Conservation (phyloP, 169 alveolate species). For the Cryptosporidium baileyi region DNA sequence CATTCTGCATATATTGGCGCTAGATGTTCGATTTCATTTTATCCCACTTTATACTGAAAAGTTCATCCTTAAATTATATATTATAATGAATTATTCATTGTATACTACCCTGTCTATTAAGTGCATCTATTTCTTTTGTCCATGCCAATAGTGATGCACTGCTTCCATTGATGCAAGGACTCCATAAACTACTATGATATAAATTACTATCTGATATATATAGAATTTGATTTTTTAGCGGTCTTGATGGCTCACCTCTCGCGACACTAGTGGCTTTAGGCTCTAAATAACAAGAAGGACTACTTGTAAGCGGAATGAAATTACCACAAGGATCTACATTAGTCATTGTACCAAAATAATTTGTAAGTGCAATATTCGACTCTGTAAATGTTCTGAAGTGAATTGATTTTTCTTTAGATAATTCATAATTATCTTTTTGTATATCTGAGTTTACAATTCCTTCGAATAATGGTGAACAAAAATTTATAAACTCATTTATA, state of each 20-base stretch:
- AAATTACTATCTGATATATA: constrained; percentile 19
- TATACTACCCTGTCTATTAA: neutral
- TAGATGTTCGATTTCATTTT: too few species aligned
- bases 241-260: constrained; percentile 19
- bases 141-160: neutral
- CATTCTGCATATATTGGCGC: constrained; percentile 31
- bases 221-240: neutral
- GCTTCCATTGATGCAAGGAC: constrained; percentile 4
- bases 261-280: constrained; percentile 20
- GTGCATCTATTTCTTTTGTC: neutral
- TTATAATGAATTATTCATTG: neutral
- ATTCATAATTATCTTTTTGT: neutral
- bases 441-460: neutral
- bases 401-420: neutral
- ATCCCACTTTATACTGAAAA: too few species aligned
- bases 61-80: neutral
- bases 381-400: constrained; percentile 13
- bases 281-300: constrained; percentile 2
- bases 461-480: constrained; percentile 15
- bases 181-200: constrained; percentile 56
- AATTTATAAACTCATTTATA: constrained; percentile 20
- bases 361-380: constrained; percentile 33
- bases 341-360: constrained; percentile 36
- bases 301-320: neutral
- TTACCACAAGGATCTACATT: neutral